A percentile compares a stretch with the other conserved stretches of the same genome.
These are phyloP conservation scores for Pyrus hybrid DNA, from an alignment of 331 rosid species.

Conservation along the genomic window DNA sequence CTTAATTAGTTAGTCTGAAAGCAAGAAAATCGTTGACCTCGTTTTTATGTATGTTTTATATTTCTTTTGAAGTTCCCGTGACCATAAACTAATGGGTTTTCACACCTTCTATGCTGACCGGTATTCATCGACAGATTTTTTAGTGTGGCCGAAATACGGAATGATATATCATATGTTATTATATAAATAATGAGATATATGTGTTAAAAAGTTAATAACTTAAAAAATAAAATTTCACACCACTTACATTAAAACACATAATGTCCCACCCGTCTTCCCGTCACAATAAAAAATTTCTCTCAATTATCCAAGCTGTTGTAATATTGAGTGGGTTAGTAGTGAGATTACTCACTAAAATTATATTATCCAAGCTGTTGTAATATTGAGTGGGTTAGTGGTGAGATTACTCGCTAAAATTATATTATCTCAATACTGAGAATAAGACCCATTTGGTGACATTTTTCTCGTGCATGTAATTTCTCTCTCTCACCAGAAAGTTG, in stretches of 20 bases:
- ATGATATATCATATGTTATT: accelerated
- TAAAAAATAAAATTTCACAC: too few relatives aligned
- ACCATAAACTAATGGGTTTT: background rate
- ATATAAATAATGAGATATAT: too few relatives aligned
- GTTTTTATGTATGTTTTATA: background rate
- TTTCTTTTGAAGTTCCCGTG: background rate
- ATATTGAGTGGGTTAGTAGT: too few relatives aligned
- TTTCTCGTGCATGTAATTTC: background rate
- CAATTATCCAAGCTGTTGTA: too few relatives aligned
- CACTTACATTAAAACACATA: too few relatives aligned
- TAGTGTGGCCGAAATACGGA: accelerated
- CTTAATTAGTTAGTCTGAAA: background rate
- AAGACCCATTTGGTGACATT: background rate
- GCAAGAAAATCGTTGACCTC: background rate
- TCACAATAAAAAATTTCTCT: too few relatives aligned
- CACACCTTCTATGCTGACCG: background rate
- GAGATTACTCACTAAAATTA: too few relatives aligned
- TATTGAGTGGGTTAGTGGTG: background rate
- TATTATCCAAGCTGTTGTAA: too few relatives aligned
- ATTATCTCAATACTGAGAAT: too few relatives aligned
- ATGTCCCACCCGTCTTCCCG: accelerated
- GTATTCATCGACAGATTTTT: too few relatives aligned
- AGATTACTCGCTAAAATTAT: too few relatives aligned
- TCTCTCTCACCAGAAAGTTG: background rate
- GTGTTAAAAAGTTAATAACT: too few relatives aligned